Conservation (phyloP, 352 stramenopile genomes). For the Poterioochromonas sp. region DNA sequence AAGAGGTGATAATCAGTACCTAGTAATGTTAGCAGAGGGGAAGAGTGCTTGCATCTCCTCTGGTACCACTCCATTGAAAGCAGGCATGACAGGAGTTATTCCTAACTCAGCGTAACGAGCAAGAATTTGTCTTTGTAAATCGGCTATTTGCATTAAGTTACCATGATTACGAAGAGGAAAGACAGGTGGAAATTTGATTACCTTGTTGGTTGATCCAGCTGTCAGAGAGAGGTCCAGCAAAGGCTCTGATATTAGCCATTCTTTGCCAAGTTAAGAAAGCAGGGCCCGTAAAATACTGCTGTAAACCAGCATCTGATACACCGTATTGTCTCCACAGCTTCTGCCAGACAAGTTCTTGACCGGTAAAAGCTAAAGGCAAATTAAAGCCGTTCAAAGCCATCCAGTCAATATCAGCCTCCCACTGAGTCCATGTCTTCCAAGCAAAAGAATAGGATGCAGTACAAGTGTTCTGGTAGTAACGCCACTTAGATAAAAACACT, state of each 20-base stretch:
- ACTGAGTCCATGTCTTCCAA: neutral
- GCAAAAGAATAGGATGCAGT: neutral
- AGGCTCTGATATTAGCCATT: neutral
- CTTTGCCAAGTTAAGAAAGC: constrained; percentile 3
- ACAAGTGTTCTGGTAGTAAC: neutral
- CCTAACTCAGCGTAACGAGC: neutral
- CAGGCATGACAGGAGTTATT: neutral
- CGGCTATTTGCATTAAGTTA: too few relatives aligned
- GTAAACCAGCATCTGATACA: neutral
- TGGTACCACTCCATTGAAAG: neutral
- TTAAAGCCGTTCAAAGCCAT: neutral
- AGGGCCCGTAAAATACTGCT: neutral
- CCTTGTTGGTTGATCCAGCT: constrained; percentile 1
- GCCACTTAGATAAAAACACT: neutral
- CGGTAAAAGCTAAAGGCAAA: neutral
- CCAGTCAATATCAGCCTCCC: neutral
- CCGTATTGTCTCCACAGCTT: neutral
- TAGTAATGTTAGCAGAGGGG: neutral
- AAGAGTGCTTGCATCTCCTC: neutral
- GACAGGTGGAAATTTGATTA: too few relatives aligned
- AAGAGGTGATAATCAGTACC: too few relatives aligned
- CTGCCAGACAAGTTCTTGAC: constrained; percentile 5
- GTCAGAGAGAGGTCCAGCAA: neutral
- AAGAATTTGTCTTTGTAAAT: neutral
- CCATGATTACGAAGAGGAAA: too few relatives aligned